A percentile compares a stretch with the other conserved stretches of the same genome.
phyloP scores from a whole-genome alignment of 2,329 filamentous ascomycete genomes.

The Alternaria angustiovoidea region DNA sequence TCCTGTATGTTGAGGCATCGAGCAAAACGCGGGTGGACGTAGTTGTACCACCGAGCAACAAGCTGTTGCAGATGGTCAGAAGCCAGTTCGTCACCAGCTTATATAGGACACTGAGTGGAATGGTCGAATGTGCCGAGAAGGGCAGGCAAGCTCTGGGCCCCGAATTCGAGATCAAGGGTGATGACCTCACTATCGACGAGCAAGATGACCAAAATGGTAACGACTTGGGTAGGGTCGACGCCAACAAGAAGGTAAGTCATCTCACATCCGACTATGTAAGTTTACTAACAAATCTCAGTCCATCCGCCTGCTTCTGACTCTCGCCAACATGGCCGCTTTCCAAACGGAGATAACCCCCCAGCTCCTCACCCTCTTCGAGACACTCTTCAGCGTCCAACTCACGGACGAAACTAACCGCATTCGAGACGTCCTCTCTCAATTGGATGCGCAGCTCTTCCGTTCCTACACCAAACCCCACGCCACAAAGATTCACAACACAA shows the following conservation, averaged over 20 bases:
- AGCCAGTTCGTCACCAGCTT: slow-evolving; percentile 92
- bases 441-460: slow-evolving; percentile 89
- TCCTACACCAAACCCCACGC: slow-evolving; percentile 79
- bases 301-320: slow-evolving; percentile 89
- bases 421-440: slow-evolving; percentile 86
- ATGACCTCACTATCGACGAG: slow-evolving; percentile 54
- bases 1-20: slow-evolving; percentile 90
- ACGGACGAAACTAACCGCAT: slow-evolving; percentile 94
- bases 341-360: slow-evolving; percentile 83
- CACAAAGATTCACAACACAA: slow-evolving; percentile 67
- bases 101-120: slow-evolving; percentile 91
- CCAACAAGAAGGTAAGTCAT: slow-evolving; percentile 44
- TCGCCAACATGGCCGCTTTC: slow-evolving; percentile 89
- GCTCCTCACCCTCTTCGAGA: slow-evolving; percentile 92
- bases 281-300: slow-evolving; percentile 63
- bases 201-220: slow-evolving; percentile 34
- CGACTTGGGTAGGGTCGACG: slow-evolving; percentile 46
- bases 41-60: slow-evolving; percentile 82
- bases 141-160: slow-evolving; percentile 69
- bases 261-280: not conserved
- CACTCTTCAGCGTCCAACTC: slow-evolving; percentile 90
- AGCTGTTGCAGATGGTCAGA: slow-evolving; percentile 88
- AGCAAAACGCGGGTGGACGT: slow-evolving; percentile 80
- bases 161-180: slow-evolving; percentile 61
- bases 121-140: slow-evolving; percentile 95